These are phyloP conservation scores for Eucalyptus erythrocorys DNA, from an alignment of 345 rosid genomes.

Conservation along the genomic window DNA sequence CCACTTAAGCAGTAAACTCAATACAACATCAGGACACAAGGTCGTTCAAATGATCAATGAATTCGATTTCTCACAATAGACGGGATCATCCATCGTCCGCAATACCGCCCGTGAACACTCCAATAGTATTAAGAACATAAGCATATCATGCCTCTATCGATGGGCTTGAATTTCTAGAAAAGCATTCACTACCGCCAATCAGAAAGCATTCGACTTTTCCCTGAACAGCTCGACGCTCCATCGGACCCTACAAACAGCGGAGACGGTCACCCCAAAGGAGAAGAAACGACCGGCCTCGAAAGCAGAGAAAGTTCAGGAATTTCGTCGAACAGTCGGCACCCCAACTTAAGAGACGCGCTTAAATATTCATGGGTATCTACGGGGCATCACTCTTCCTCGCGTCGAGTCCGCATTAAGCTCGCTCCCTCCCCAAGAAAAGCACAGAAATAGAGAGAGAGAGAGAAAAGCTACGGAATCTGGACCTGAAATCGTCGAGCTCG, in stretches of 20 bases:
- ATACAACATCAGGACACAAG: background rate
- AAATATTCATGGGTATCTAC: background rate
- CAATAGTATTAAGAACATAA: background rate
- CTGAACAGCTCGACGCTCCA: background rate
- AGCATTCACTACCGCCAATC: background rate
- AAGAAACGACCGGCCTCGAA: background rate
- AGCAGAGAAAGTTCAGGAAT: background rate
- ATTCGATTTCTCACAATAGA: background rate
- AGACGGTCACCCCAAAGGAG: background rate
- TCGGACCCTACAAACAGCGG: background rate
- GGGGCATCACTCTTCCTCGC: background rate
- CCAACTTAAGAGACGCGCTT: background rate
- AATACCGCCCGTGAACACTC: background rate
- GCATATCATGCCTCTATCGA: background rate
- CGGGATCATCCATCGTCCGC: background rate
- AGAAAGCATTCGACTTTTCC: background rate
- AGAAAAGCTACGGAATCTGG: background rate
- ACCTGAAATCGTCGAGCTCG: background rate
- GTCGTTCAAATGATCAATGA: background rate
- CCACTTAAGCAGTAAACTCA: background rate
- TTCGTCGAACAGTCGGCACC: background rate
- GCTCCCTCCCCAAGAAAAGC: background rate
- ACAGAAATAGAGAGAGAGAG: background rate
- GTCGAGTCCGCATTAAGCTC: background rate
- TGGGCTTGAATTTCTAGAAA: background rate